Conservation (phyloP, 2,329 filamentous ascomycete genomes). For the Phialocephala sp. region DNA sequence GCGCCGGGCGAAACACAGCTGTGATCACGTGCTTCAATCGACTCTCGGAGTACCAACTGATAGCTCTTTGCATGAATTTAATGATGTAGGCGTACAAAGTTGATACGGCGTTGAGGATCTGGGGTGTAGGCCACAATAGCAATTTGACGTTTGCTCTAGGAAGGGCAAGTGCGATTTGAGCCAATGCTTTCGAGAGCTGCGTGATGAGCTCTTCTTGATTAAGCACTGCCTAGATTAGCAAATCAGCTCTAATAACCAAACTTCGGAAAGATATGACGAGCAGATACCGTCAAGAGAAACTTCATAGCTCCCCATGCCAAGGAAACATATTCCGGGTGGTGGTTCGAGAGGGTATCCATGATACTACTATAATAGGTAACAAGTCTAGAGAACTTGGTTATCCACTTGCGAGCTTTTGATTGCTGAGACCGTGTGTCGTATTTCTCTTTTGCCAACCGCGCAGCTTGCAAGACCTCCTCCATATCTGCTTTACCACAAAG, state of each 20-base stretch:
- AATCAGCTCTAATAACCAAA: not conserved
- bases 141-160: conserved; percentile 14
- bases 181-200: conserved; percentile 23
- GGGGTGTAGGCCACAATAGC: conserved; percentile 24
- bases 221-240: conserved; percentile 20
- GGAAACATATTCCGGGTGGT: conserved; percentile 24
- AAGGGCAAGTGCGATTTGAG: conserved; percentile 23
- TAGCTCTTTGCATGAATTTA: conserved; percentile 19
- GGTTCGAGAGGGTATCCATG: conserved; percentile 17
- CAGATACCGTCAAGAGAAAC: conserved; percentile 35
- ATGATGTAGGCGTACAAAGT: conserved; percentile 25
- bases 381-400: conserved; percentile 3
- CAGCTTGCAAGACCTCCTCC: not conserved
- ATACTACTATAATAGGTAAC: conserved; percentile 15
- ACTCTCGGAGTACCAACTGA: conserved; percentile 29
- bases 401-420: conserved; percentile 12
- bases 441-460: not conserved
- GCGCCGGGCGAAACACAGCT: conserved; percentile 15
- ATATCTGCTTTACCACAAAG: not conserved
- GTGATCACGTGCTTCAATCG: conserved; percentile 17
- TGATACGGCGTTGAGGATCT: conserved; percentile 22
- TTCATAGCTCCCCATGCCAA: conserved; percentile 21
- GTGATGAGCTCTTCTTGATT: conserved; percentile 29
- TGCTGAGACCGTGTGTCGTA: conserved; percentile 1
- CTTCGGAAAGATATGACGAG: not conserved